Base-by-base conservation (phyloP, 2,329 filamentous ascomycete genomes). In the Penicillium sp. region DNA sequence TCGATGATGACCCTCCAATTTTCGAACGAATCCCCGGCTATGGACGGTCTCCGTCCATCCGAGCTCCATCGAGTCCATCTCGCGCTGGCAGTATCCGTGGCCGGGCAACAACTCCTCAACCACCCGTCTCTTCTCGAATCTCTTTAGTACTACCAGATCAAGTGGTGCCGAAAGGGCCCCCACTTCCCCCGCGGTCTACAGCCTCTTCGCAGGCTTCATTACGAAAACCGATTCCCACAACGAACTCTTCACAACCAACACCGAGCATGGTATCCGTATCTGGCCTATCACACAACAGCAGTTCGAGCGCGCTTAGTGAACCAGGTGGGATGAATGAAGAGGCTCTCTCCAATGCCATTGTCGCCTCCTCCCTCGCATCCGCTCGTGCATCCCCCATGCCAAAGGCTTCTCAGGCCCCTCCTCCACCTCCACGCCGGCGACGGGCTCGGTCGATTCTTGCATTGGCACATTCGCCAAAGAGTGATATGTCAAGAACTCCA, bases 291-390 rank as follows among this genome's bases (percentile, higher is more conserved):
- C 60, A 65, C 13, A 64, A 64, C n/a, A 64, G 66, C 49, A 70
- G 63, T 56, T 67, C 60, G 33, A 72, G 61, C 54, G 22, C 64
- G 13, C 31, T 65, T 21, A 63, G 71, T 27, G 62, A 66, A 37
- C 45, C 65, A 14, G 53, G 55, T 42, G 62, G 68, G 11, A 66
- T 73, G 63, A 65, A 61, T 29, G 74, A 74, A 57, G 75, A 75
- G 58, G 71, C 74, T 5, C 70, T 78, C 3, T 78, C 78, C 14
- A 73, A 79, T 66, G 78, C 78, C 27, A 78, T 81, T 59, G 74
- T 79, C 19, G 78, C 78, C 19, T 79, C 78, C 11, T 80, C 78
- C 33, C 61, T 80, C 3, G 78, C 78, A 54, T 78, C 78, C 37
- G 68, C 71, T 8, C 73, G 74, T 47, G 74, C 73, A 31, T 70